These are phyloP conservation scores for Croton setiger DNA, from an alignment of 441 rosid genomes.

Conservation along the genomic window DNA sequence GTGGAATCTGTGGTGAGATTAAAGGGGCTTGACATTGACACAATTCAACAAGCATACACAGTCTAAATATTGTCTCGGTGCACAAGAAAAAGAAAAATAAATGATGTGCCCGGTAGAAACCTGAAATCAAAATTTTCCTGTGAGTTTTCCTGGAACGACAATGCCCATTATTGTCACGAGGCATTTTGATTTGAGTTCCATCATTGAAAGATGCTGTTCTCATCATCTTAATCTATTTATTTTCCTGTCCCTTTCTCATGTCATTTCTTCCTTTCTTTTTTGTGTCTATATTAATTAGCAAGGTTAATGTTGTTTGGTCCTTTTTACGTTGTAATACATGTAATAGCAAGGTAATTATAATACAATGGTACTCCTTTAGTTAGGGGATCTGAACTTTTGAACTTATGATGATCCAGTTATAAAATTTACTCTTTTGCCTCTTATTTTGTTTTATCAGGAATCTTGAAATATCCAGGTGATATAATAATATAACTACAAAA, in stretches of 20 bases:
- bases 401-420: not conserved
- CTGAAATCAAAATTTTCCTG: constrained; percentile 13
- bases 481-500: no score
- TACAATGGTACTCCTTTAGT: constrained; percentile 1
- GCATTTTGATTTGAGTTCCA: not conserved
- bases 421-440: constrained; percentile 4
- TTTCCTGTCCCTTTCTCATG: not conserved
- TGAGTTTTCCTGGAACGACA: constrained; percentile 13
- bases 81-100: constrained; percentile 17
- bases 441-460: not conserved
- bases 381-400: not conserved
- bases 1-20: constrained; percentile 91
- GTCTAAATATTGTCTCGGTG: constrained; percentile 37
- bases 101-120: constrained; percentile 9
- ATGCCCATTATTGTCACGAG: not conserved
- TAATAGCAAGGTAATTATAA: not conserved
- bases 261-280: constrained; percentile 18
- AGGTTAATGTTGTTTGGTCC: not conserved
- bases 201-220: constrained; percentile 16
- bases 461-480: no score
- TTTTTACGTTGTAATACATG: not conserved
- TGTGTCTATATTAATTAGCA: constrained; percentile 26
- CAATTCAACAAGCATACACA: constrained; percentile 93
- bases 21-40: constrained; percentile 90
- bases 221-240: not conserved